A percentile compares a stretch with the other conserved stretches of the same genome.
phyloP scores from a whole-genome alignment of 2,329 filamentous ascomycete species.

The Pseudogymnoascus sp. region DNA sequence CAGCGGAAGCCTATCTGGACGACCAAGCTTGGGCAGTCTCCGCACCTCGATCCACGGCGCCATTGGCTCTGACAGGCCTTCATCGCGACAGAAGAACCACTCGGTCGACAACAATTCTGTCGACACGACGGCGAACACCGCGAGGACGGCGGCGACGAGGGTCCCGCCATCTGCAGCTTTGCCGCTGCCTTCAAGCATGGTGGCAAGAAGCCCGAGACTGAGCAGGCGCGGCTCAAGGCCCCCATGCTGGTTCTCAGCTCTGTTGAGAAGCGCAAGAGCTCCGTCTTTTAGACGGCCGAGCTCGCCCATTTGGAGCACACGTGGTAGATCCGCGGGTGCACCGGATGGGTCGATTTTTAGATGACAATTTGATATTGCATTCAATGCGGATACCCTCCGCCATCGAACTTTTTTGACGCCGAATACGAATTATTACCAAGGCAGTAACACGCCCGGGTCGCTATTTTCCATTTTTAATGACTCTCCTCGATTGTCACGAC shows the following conservation, averaged over 20 bases:
- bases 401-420: slow-evolving; percentile 23
- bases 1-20: slow-evolving; percentile 72
- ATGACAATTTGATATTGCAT: slow-evolving; percentile 33
- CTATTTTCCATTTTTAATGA: slow-evolving; percentile 10
- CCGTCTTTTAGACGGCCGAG: slow-evolving; percentile 43
- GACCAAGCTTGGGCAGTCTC: slow-evolving; percentile 63
- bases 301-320: slow-evolving; percentile 4
- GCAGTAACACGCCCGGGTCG: background rate
- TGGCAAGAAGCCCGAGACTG: slow-evolving; percentile 48
- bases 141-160: slow-evolving; percentile 60
- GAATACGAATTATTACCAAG: slow-evolving; percentile 25
- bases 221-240: slow-evolving; percentile 66
- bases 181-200: slow-evolving; percentile 60
- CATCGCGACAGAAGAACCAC: slow-evolving; percentile 56
- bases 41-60: slow-evolving; percentile 74
- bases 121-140: slow-evolving; percentile 47
- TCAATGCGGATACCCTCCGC: slow-evolving; percentile 31
- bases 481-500: slow-evolving; percentile 8
- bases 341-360: background rate
- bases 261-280: slow-evolving; percentile 82
- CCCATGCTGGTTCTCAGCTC: slow-evolving; percentile 82
- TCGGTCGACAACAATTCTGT: slow-evolving; percentile 49
- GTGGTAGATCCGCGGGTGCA: slow-evolving; percentile 29
- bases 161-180: slow-evolving; percentile 53
- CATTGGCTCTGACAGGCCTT: slow-evolving; percentile 81